Evolutionary conservation across 2,329 filamentous ascomycete species (phyloP).

Genomic region (Periconia macrospinosa): DNA sequence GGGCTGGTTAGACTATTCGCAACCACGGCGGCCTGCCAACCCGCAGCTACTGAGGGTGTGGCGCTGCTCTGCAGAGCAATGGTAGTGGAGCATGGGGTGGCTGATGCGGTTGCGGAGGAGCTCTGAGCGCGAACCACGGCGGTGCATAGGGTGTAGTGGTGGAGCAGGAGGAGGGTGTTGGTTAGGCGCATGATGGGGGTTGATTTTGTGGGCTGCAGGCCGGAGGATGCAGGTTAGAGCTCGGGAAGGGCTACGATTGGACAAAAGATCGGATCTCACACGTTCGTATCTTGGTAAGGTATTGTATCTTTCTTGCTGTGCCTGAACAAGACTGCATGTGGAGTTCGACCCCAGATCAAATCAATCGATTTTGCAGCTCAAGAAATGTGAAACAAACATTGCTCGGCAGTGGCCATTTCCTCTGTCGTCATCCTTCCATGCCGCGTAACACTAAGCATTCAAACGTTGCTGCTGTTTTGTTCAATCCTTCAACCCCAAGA

Average conservation of each 20-base stretch:
- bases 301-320: neutral
- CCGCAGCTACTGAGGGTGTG: conserved; percentile 45
- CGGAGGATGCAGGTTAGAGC: neutral
- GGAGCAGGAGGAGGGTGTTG: conserved; percentile 29
- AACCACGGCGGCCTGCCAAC: conserved; percentile 49
- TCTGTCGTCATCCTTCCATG: no score
- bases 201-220: neutral
- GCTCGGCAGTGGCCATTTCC: no score
- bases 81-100: conserved; percentile 38
- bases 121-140: conserved; percentile 23
- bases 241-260: neutral
- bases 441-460: no score
- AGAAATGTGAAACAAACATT: no score
- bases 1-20: conserved; percentile 50
- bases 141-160: conserved; percentile 13
- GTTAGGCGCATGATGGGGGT: neutral
- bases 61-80: conserved; percentile 43
- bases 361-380: no score
- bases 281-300: neutral
- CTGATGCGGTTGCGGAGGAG: conserved; percentile 8
- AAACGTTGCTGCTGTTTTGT: no score
- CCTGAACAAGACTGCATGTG: no score
- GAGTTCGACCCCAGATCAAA: no score
- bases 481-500: no score
- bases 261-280: neutral